Percentiles rank a stretch among this genome's conserved stretches.
Evolutionary conservation across 2,329 filamentous ascomycete species (phyloP).

Genomic region (Stachybotrys chartarum): DNA sequence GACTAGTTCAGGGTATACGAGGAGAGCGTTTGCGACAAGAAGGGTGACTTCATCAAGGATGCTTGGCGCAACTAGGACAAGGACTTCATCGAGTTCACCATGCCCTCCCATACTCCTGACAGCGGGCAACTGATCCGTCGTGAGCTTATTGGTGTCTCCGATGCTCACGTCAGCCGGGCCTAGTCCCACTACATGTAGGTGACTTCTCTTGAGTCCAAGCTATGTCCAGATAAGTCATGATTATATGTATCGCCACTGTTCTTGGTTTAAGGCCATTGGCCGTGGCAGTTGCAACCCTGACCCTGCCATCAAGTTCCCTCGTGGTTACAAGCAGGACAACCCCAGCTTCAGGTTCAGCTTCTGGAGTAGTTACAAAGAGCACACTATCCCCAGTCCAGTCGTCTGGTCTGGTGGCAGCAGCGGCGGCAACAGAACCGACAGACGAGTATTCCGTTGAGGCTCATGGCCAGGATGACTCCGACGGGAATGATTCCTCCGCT

Average conservation of each 20-base stretch:
- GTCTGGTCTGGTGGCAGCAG: conserved; percentile 7
- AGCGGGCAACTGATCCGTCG: conserved; percentile 29
- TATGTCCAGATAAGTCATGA: not conserved
- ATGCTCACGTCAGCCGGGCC: conserved; percentile 14
- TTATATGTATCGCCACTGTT: conserved; percentile 3
- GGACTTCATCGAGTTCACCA: conserved; percentile 21
- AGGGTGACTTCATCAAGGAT: conserved; percentile 10
- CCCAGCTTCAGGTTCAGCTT: conserved; percentile 14
- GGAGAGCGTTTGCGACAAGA: conserved; percentile 12
- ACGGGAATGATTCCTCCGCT: not conserved
- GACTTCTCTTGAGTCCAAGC: not conserved
- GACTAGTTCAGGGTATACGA: conserved; percentile 16
- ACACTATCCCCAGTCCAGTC: conserved; percentile 12
- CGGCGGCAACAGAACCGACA: not conserved
- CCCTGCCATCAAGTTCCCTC: conserved; percentile 20
- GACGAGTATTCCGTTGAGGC: too few relatives aligned
- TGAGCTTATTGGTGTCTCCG: conserved; percentile 24
- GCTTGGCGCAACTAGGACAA: conserved; percentile 14
- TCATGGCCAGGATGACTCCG: not conserved
- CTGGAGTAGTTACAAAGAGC: conserved; percentile 10
- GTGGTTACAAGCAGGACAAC: conserved; percentile 18
- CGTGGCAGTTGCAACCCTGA: conserved; percentile 11
- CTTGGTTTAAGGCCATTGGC: conserved; percentile 11
- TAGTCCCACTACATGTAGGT: conserved; percentile 10
- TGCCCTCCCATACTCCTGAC: conserved; percentile 22